Conservation (phyloP, 2,329 filamentous ascomycete genomes). For the Fusarium sp. region DNA sequence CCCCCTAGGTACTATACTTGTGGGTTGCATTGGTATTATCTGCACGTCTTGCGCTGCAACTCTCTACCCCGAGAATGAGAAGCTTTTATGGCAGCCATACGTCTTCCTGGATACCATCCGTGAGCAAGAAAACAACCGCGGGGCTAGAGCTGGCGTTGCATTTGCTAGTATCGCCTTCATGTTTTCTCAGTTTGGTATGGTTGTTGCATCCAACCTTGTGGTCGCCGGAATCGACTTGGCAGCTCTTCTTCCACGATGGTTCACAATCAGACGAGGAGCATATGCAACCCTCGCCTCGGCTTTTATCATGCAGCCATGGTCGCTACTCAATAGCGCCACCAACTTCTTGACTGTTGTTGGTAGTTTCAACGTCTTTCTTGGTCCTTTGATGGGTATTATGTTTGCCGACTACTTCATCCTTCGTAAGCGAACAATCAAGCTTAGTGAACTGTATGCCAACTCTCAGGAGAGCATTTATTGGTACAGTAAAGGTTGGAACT, state of each 20-base stretch:
- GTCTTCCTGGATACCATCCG: slow-evolving; percentile 3
- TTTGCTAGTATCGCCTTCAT: slow-evolving; percentile 35
- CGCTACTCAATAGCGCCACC: slow-evolving; percentile 6
- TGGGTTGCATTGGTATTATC: neutral
- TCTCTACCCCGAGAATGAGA: neutral
- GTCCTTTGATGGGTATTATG: neutral
- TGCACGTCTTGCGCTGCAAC: slow-evolving; percentile 3
- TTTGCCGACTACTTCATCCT: slow-evolving; percentile 1
- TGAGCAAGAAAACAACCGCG: slow-evolving; percentile 11
- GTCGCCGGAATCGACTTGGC: slow-evolving; percentile 13
- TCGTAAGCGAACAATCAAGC: neutral
- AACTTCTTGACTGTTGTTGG: neutral
- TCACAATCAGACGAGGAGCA: neutral
- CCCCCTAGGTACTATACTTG: neutral
- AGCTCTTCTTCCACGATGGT: slow-evolving; percentile 4
- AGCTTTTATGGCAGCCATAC: neutral
- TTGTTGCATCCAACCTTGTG: slow-evolving; percentile 16
- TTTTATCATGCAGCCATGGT: slow-evolving; percentile 6
- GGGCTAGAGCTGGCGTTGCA: slow-evolving; percentile 18
- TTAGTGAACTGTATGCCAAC: neutral
- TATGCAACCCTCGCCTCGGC: neutral
- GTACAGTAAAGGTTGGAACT: neutral
- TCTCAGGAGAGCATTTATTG: neutral
- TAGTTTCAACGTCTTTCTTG: neutral
- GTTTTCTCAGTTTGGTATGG: slow-evolving; percentile 30